Conservation (phyloP, 768 basidiomycete genomes). For the Lentinula sp. region DNA sequence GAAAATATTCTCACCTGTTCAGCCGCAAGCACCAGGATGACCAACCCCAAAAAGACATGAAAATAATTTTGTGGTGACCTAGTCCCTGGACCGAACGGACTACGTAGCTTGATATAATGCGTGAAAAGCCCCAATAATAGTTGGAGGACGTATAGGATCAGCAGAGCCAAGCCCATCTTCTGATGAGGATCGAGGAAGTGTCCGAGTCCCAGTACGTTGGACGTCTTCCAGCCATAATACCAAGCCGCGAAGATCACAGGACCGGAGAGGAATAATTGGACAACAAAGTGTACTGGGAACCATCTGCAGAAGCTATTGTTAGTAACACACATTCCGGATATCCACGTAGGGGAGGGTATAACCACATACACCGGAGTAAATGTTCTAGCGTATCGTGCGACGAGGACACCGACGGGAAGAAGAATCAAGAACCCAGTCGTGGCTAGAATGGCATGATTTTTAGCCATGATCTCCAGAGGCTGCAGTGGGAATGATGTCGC, state of each 20-base stretch:
- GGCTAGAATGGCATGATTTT: constrained; percentile 47
- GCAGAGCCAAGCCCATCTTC: constrained; percentile 45
- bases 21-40: constrained; percentile 47
- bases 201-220: constrained; percentile 20
- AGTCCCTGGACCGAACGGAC: constrained; percentile 25
- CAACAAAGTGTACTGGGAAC: constrained; percentile 43
- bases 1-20: constrained; percentile 33
- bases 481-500: constrained; percentile 13
- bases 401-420: constrained; percentile 51
- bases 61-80: constrained; percentile 50
- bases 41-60: constrained; percentile 48
- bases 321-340: background rate
- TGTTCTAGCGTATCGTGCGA: constrained; percentile 50
- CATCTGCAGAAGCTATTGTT: constrained; percentile 26
- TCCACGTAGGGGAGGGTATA: background rate
- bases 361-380: constrained; percentile 34
- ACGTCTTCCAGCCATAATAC: constrained; percentile 33
- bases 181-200: constrained; percentile 41
- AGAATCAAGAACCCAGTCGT: constrained; percentile 49
- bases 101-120: constrained; percentile 45
- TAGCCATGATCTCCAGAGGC: constrained; percentile 27
- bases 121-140: constrained; percentile 40
- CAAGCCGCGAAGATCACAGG: constrained; percentile 51
- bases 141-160: constrained; percentile 50
- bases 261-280: constrained; percentile 44